Evolutionary conservation across 768 basidiomycete genomes (phyloP).

Genomic region (Vishniacozyma victoriae): DNA sequence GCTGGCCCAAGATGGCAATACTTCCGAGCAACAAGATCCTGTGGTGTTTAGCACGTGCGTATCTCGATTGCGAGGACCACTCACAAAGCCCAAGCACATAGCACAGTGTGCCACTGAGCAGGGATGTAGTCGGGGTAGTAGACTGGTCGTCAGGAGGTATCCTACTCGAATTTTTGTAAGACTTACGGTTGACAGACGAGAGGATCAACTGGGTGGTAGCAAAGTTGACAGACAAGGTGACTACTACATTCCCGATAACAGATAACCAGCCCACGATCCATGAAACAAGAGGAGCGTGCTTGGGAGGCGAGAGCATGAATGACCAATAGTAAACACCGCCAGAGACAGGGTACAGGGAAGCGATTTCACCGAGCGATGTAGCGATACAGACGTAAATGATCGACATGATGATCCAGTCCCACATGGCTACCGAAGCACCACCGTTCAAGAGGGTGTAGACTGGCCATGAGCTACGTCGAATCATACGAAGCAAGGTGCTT

Average conservation of each 20-base stretch:
- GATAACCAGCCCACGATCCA: slow-evolving; percentile 67
- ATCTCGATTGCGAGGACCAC: slow-evolving; percentile 6
- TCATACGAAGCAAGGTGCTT: background rate
- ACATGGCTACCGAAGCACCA: slow-evolving; percentile 21
- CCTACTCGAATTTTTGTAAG: slow-evolving; percentile 38
- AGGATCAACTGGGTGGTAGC: slow-evolving; percentile 44
- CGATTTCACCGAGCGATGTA: slow-evolving; percentile 27
- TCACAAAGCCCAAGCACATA: slow-evolving; percentile 57
- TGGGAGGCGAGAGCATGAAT: slow-evolving; percentile 56
- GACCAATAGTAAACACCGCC: slow-evolving; percentile 53
- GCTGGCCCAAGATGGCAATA: slow-evolving; percentile 57
- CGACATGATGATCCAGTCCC: slow-evolving; percentile 32
- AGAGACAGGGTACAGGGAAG: slow-evolving; percentile 23
- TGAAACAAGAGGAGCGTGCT: slow-evolving; percentile 52
- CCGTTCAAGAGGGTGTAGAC: slow-evolving; percentile 23
- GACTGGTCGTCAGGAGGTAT: slow-evolving; percentile 53
- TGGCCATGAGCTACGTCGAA: background rate
- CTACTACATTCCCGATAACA: slow-evolving; percentile 62
- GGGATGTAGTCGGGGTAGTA: slow-evolving; percentile 57
- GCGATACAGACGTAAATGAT: slow-evolving; percentile 24
- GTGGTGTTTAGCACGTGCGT: background rate
- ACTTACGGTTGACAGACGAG: slow-evolving; percentile 15
- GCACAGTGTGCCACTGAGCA: slow-evolving; percentile 56
- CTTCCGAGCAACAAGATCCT: slow-evolving; percentile 49
- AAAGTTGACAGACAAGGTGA: slow-evolving; percentile 61